phyloP scores from a whole-genome alignment of 352 stramenopile species.

The Pilasporangium apinafurcum region DNA sequence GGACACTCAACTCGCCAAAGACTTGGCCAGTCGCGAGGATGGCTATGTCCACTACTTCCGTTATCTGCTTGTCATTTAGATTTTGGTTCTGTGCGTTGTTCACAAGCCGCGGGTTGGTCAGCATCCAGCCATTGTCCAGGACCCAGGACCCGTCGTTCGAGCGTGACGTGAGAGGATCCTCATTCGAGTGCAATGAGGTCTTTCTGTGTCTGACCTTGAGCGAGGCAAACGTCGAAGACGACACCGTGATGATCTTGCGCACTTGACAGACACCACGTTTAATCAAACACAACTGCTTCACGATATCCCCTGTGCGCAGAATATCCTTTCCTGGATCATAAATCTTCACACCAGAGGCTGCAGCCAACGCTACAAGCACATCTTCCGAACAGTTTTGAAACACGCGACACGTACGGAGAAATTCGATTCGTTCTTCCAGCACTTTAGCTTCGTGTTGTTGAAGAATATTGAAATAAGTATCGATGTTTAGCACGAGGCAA shows the following conservation, averaged over 20 bases:
- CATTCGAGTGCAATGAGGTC: not conserved
- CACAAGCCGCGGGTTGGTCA: slow-evolving; percentile 67
- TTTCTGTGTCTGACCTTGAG: no score
- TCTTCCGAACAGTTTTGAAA: slow-evolving; percentile 56
- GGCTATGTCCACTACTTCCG: slow-evolving; percentile 45
- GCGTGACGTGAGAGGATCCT: slow-evolving; percentile 18
- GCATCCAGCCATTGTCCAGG: slow-evolving; percentile 77
- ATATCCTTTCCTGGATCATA: slow-evolving; percentile 50
- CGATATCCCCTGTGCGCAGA: slow-evolving; percentile 43
- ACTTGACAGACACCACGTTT: slow-evolving; percentile 67
- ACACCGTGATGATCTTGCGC: slow-evolving; percentile 40
- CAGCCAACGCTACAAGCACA: slow-evolving; percentile 35
- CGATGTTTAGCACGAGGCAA: slow-evolving; percentile 43
- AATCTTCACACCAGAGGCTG: slow-evolving; percentile 35
- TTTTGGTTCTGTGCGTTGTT: slow-evolving; percentile 25
- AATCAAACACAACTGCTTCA: slow-evolving; percentile 61
- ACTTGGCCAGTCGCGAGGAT: slow-evolving; percentile 63
- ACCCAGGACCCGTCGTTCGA: slow-evolving; percentile 65
- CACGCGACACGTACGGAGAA: slow-evolving; percentile 51
- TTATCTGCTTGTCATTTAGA: slow-evolving; percentile 10
- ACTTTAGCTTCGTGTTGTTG: slow-evolving; percentile 32
- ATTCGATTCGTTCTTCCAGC: slow-evolving; percentile 40
- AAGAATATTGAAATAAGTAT: slow-evolving; percentile 43
- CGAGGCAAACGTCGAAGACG: not conserved
- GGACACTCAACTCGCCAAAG: slow-evolving; percentile 65